Percentiles rank a stretch among this genome's conserved stretches.
Evolutionary conservation across 2,329 filamentous ascomycete species (phyloP).

Genomic region (Ceratocystis harringtonii): DNA sequence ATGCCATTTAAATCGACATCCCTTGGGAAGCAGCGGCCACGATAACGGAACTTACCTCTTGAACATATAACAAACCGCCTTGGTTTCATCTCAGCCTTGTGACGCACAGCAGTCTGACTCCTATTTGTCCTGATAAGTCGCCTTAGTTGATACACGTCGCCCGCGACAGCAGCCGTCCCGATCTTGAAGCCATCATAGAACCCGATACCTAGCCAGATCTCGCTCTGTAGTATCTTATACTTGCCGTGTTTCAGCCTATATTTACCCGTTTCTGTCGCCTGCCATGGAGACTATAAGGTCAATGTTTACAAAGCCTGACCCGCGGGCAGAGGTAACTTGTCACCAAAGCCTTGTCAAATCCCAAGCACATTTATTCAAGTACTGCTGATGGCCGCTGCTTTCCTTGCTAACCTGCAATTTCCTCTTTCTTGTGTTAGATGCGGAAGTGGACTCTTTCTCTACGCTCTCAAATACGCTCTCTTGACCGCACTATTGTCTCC

Average conservation of each 20-base stretch:
- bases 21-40: background rate
- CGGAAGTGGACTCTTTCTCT: conserved; percentile 90
- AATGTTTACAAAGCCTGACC: conserved; percentile 84
- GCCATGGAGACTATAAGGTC: conserved; percentile 75
- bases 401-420: background rate
- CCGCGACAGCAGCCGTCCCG: background rate
- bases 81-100: background rate
- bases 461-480: conserved; percentile 76
- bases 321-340: conserved; percentile 63
- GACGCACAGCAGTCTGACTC: background rate
- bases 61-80: background rate
- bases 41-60: background rate
- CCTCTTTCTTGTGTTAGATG: conserved; percentile 41
- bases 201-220: too few species aligned
- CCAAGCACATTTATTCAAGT: background rate
- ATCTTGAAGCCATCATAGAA: background rate
- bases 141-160: background rate
- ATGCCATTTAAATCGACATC: conserved; percentile 7
- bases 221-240: background rate
- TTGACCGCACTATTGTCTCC: conserved; percentile 79
- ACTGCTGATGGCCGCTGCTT: background rate
- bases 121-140: background rate
- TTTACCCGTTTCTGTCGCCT: conserved; percentile 16
- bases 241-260: background rate
- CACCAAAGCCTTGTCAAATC: background rate